Conservation (phyloP, 2,329 filamentous ascomycete species). For the Colletotrichum destructivum region DNA sequence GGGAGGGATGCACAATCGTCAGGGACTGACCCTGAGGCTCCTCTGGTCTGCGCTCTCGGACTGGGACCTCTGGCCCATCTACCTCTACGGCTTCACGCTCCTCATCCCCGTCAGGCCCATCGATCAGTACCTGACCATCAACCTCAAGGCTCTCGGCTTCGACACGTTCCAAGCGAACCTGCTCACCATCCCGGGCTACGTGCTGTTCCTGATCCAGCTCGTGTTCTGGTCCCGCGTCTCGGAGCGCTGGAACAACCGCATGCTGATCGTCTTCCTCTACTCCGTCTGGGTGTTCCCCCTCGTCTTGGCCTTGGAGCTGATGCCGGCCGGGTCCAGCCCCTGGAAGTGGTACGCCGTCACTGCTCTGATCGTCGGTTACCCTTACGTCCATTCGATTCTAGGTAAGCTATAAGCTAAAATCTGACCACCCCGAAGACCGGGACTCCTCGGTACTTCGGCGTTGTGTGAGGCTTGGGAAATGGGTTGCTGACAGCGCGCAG, state of each 20-base stretch:
- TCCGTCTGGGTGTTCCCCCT: conserved; percentile 69
- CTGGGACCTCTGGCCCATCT: conserved; percentile 70
- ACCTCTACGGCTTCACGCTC: conserved; percentile 57
- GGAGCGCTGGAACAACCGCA: conserved; percentile 58
- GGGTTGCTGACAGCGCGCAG: conserved; percentile 57
- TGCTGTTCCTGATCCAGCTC: conserved; percentile 55
- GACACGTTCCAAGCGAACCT: conserved; percentile 68
- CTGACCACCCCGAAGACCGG: no score
- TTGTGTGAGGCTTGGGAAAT: conserved; percentile 45
- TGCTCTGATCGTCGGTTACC: conserved; percentile 62
- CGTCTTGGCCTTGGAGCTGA: conserved; percentile 60
- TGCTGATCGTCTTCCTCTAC: conserved; percentile 46
- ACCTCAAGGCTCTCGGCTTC: conserved; percentile 64
- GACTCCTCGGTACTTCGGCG: no score
- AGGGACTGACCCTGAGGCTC: conserved; percentile 61
- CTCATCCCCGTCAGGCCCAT: conserved; percentile 47
- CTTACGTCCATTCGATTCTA: conserved; percentile 58
- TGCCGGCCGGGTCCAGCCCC: conserved; percentile 51
- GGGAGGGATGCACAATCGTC: conserved; percentile 68
- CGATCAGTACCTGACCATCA: conserved; percentile 64
- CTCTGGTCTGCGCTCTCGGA: conserved; percentile 65
- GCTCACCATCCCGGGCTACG: conserved; percentile 59
- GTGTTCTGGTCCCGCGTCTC: conserved; percentile 61
- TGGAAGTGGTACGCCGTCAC: conserved; percentile 65
- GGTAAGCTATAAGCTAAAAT: conserved; percentile 44